These are phyloP conservation scores for Hirsutella minnesotensis DNA, from an alignment of 2,329 filamentous ascomycete species.

Conservation along the genomic window DNA sequence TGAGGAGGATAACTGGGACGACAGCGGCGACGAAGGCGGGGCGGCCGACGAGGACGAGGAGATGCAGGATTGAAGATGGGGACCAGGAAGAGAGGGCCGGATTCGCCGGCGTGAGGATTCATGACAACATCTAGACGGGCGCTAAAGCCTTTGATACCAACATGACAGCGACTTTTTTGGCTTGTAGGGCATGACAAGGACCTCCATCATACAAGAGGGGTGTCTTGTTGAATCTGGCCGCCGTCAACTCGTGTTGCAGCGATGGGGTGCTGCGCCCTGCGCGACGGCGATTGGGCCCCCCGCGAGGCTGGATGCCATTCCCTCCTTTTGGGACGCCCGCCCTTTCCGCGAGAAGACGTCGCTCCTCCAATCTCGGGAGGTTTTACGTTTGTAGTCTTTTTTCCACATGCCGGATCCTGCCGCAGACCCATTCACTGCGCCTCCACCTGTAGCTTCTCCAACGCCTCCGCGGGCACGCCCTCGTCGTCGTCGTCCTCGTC, in stretches of 20 bases:
- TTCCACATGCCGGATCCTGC: no score
- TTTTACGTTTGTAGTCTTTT: no score
- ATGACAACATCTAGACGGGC: neutral
- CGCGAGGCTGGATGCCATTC: no score
- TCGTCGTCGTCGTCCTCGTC: constrained; percentile 57
- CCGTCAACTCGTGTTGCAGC: no score
- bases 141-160: neutral
- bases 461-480: constrained; percentile 42
- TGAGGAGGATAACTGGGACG: constrained; percentile 38
- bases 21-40: constrained; percentile 40
- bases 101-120: neutral
- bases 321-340: no score
- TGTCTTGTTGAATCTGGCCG: neutral
- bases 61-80: constrained; percentile 32
- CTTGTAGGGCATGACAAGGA: constrained; percentile 1
- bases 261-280: no score
- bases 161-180: constrained; percentile 1
- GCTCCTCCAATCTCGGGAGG: no score
- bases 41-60: constrained; percentile 35
- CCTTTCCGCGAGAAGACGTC: no score
- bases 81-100: neutral
- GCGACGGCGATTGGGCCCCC: no score
- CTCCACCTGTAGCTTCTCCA: constrained; percentile 63
- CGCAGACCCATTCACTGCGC: constrained; percentile 19
- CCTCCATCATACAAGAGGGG: neutral